Evolutionary conservation across 148 eudicot species (phyloP), one percentile per base, ranked within the genome.

Genomic region (Persicaria tinctoria): DNA sequence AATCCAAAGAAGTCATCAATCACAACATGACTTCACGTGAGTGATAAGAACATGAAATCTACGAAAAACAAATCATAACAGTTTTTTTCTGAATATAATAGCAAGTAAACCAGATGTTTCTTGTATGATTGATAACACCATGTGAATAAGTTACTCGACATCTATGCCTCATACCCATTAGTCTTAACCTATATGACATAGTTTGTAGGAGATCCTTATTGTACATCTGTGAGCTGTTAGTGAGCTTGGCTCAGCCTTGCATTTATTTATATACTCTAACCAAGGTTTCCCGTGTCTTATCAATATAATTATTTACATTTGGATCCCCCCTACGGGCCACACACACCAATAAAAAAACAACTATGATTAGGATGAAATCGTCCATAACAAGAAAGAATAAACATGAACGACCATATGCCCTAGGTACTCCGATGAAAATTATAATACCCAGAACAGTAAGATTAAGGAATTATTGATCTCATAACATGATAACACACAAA

Each of bases 331-430:
- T 2, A 2, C 41, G 3, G 41, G 41, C 41, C 41, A 1, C 41
- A 32, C 41, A 32, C 41, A 32, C 41, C 2, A 32, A 32, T 32
- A 32, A 32, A 32, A 32, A 32, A 32, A 32, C 41, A 32, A 63
- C 32, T 44, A 63, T 10, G 46, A 63, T 5, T 6, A 63, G 46
- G 46, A 44, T 66, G 48, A 66, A 66, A 66, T 47, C 13, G 17
- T 46, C 46, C 70, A 66, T 2, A 66, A 66, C 70, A 44, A 66
- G 17, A 66, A 66, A 66, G 64, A 59, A 41, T 66, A 66, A 66
- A 46, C 70, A 64, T 41, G 48, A 41, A 66, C 41, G n/a, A 63
- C 45, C 68, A 14, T 66, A 14, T 20, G 32, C 6, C 18, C 17
- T 63, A 63, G 69, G 5, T 41, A 41, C 32, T 38, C n/a, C 48